Base-by-base conservation (phyloP, 2,329 filamentous ascomycete genomes). In the Beauveria sp. region DNA sequence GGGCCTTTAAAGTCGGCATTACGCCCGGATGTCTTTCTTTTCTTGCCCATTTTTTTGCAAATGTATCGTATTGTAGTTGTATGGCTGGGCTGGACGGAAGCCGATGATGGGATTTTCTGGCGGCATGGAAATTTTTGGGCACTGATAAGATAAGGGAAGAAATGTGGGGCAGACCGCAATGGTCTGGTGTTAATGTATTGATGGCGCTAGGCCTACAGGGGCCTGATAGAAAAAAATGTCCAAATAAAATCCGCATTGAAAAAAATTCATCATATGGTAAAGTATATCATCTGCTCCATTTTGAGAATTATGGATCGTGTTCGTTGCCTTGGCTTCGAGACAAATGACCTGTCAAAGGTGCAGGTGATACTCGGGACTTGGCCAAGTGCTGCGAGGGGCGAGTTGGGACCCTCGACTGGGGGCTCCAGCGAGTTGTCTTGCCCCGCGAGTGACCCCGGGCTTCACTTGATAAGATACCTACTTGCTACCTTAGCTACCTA, bases 1-100 rank as follows among this genome's bases (percentile, higher is more conserved):
- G 83, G 82, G 3, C 81, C 83, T 9, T 75, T 76, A 22, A 79
- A 73, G 63, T 73, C 75, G 37, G 75, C 67, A 56, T 70, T 67
- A 64, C 71, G 79, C 64, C 80, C 79, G 24, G 82, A 79, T 1
- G 84, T 87, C 79, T 92, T 94, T 81, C 90, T 87, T 70, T 86
- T 87, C 67, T 84, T 85, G 10, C 75, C 84, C 85, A 87, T 88
- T 47, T 88, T 47, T 50, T 63, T 9, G 30, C 43, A 44, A 24
- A 14, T n/a, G n/a, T 47, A 24, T 37, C 12, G 18, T 52, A 22
- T 16, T 43, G 46, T 28, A 34, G 48, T 2, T 20, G 24, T 18
- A 22, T 3, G 20, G 40, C 8, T 40, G n/a, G 20, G 26, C 28
- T 22, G 20, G 34, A 24, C 12, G 30, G 46, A 28, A 55, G 40